These are phyloP conservation scores for Phycomyces blakesleeanus DNA, from an alignment of 192 early-diverging fungal species.

Conservation along the genomic window DNA sequence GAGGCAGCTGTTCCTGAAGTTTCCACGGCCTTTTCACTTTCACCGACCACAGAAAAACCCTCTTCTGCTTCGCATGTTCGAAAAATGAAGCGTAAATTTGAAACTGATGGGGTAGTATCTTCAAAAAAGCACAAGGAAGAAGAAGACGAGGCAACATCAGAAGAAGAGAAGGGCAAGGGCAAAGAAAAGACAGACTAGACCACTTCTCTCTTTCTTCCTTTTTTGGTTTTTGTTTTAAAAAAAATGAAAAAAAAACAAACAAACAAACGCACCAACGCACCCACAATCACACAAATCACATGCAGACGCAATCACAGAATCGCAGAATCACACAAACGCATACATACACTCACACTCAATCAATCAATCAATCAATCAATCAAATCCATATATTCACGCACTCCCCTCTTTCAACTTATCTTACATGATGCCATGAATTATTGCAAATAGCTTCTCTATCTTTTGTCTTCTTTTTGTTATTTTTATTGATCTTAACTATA, in stretches of 20 bases:
- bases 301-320: neutral
- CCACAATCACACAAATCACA: neutral
- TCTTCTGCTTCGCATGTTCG: neutral
- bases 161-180: constrained; percentile 16
- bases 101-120: no score
- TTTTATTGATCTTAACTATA: no score
- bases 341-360: neutral
- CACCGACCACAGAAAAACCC: neutral
- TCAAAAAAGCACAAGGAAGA: neutral
- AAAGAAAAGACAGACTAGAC: constrained; percentile 14
- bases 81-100: neutral
- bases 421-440: no score
- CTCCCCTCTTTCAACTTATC: no score
- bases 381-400: no score
- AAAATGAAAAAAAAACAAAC: neutral
- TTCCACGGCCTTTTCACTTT: neutral
- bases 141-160: no score
- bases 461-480: neutral
- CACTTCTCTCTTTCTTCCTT: no score
- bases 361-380: no score
- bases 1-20: neutral
- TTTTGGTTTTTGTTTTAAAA: no score
- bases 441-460: neutral
- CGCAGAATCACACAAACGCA: neutral
- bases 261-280: neutral